A percentile compares a stretch with the other conserved stretches of the same genome.
phyloP scores from a whole-genome alignment of 179 eudicot species.

The Pouteria campechiana region DNA sequence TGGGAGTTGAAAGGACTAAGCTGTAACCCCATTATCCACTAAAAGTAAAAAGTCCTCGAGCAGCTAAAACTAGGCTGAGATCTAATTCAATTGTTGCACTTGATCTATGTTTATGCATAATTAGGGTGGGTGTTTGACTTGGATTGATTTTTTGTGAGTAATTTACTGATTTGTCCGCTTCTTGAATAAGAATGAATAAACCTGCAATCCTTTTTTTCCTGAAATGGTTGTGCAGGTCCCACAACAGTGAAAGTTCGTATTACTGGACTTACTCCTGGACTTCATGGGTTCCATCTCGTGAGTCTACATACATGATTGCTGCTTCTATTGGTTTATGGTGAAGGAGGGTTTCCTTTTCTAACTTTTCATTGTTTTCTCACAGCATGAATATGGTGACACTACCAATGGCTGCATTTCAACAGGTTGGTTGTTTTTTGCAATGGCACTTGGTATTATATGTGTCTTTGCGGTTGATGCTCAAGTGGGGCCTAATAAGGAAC shows the following conservation, averaged over 20 bases:
- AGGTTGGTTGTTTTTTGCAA: constrained; percentile 29
- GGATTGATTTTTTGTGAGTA: too few relatives aligned
- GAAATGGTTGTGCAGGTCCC: constrained; percentile 45
- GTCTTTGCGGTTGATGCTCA: neutral
- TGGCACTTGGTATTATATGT: neutral
- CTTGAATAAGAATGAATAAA: constrained; percentile 2
- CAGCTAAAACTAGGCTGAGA: too few relatives aligned
- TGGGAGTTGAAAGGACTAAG: too few relatives aligned
- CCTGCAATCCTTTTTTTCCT: neutral
- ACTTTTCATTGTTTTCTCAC: constrained; percentile 7
- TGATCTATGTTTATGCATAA: neutral
- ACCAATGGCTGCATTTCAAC: constrained; percentile 94
- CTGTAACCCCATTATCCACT: too few relatives aligned
- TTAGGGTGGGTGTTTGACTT: too few relatives aligned
- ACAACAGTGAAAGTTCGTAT: constrained; percentile 69
- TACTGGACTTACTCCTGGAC: constrained; percentile 72
- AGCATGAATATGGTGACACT: constrained; percentile 92
- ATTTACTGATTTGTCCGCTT: too few relatives aligned
- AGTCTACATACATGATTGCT: constrained; percentile 1
- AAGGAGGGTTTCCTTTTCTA: constrained; percentile 5
- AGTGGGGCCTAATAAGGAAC: too few relatives aligned
- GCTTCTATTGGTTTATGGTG: neutral
- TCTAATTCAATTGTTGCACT: neutral
- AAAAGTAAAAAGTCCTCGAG: too few relatives aligned
- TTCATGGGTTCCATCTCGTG: constrained; percentile 80